These are phyloP conservation scores for Citrus mangshanensis DNA, from an alignment of 345 rosid genomes.

Conservation along the genomic window DNA sequence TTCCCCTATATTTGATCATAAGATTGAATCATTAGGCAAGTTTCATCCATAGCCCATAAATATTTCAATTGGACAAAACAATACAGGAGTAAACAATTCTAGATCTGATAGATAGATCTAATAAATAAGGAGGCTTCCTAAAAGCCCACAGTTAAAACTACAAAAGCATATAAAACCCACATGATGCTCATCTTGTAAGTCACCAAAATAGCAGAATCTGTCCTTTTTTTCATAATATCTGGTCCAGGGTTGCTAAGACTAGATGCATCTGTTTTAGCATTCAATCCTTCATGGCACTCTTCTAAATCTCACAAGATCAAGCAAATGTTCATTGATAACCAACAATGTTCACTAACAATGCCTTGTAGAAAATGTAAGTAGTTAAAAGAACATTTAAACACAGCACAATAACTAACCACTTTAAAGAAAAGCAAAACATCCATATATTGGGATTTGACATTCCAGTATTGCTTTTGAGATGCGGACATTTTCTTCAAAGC, in stretches of 20 bases:
- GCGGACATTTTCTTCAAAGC: constrained; percentile 80
- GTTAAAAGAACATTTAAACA: neutral
- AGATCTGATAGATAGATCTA: neutral
- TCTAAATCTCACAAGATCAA: neutral
- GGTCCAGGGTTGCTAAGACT: neutral
- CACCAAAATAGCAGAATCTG: neutral
- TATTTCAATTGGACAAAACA: neutral
- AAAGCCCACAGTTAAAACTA: neutral
- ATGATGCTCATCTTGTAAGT: neutral
- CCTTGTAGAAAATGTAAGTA: neutral
- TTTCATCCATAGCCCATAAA: constrained; percentile 1
- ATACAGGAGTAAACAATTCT: neutral
- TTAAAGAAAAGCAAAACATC: constrained; percentile 89
- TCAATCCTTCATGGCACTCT: neutral
- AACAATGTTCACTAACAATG: neutral
- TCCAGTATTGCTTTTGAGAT: constrained; percentile 92
- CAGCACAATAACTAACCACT: constrained; percentile 67
- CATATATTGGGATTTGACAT: constrained; percentile 78
- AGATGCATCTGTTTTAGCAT: constrained; percentile 3
- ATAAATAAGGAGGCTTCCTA: neutral
- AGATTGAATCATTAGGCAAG: constrained; percentile 15
- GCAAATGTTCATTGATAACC: neutral
- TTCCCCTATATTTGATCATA: constrained; percentile 51
- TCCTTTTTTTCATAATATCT: neutral
- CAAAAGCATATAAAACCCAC: neutral